Evolutionary conservation across 2,329 filamentous ascomycete species (phyloP), one percentile per base, ranked within the genome.

Genomic region (Sporothrix schenckii): DNA sequence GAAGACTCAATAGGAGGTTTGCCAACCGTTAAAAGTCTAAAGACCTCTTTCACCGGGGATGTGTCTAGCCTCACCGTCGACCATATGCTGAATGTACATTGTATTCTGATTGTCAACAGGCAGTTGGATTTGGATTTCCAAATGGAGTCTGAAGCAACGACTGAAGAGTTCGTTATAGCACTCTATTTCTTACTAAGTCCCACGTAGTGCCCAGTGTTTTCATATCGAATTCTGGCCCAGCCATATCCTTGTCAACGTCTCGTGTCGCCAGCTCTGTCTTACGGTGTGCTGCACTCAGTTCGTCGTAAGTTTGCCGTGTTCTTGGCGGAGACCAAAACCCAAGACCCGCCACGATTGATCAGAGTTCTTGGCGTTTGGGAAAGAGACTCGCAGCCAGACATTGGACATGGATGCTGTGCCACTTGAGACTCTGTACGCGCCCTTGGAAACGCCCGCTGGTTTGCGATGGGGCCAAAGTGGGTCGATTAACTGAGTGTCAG

Each of bases 361-460:
- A 49, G 65, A 50, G 65, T 21, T 54, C 69, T 68, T 67, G 67
- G 58, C 58, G 68, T 69, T 69, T 69, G 47, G 58, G 39, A 54
- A 66, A 21, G 27, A 41, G 56, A 69, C 34, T 63, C 27, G 39
- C 52, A 60, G 53, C 53, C 52, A 60, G 50, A 56, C 49, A 41
- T 49, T 66, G 63, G 53, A 54, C 66, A 68, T 54, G 66, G 66
- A 27, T 69, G 54, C n/a, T 60, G 54, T 16, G 30, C 16, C 49
- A 34, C 39, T 53, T 41, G 39, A 67, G 47, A 53, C 67, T 72
- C 74, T 41, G 73, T 82, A 83, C 77, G 79, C 82, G 82, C 82
- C 81, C 78, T 80, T 79, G 79, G 78, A 80, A 81, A 76, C 74
- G 73, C 76, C 76, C 75, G 74, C 76, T 79, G 77, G 76, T 75